Conservation (phyloP, 1,139 yeast species). For the Blastobotrys petasosporus region DNA sequence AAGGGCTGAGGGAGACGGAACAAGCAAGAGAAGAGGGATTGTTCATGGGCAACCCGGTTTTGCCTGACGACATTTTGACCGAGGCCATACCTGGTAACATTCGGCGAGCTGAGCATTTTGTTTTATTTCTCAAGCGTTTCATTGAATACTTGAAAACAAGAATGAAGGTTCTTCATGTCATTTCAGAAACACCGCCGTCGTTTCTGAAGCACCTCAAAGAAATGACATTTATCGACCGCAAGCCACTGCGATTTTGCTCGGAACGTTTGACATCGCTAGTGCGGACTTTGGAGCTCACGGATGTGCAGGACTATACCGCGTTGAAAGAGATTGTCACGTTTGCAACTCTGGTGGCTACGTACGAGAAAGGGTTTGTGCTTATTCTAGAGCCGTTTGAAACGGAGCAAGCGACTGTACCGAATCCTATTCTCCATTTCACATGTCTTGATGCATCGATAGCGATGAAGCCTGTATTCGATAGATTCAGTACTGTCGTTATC, state of each 20-base stretch:
- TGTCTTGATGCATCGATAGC: slow-evolving; percentile 98
- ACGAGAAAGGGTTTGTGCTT: slow-evolving; percentile 85
- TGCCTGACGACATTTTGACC: slow-evolving; percentile 75
- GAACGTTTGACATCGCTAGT: slow-evolving; percentile 85
- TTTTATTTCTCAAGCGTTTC: slow-evolving; percentile 83
- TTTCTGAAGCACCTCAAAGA: slow-evolving; percentile 90
- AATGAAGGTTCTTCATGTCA: slow-evolving; percentile 95
- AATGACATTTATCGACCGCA: slow-evolving; percentile 82
- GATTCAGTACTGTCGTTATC: slow-evolving; percentile 88
- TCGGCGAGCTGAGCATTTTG: slow-evolving; percentile 92
- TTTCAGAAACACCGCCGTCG: slow-evolving; percentile 92
- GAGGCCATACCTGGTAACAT: slow-evolving; percentile 98
- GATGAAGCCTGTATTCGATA: slow-evolving; percentile 91
- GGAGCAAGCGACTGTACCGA: slow-evolving; percentile 95
- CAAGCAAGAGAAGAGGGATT: slow-evolving; percentile 68
- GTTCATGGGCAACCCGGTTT: slow-evolving; percentile 81
- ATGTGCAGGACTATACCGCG: slow-evolving; percentile 88
- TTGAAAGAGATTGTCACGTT: slow-evolving; percentile 93
- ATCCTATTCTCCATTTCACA: slow-evolving; percentile 90
- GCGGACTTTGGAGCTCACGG: slow-evolving; percentile 77
- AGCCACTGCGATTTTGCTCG: slow-evolving; percentile 86
- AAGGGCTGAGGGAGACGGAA: slow-evolving; percentile 78
- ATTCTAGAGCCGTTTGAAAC: slow-evolving; percentile 95
- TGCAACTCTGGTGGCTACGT: slow-evolving; percentile 92
- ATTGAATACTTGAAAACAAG: slow-evolving; percentile 93